Evolutionary conservation across 306 rosid species (phyloP).

Genomic region (Arachis stenosperma): DNA sequence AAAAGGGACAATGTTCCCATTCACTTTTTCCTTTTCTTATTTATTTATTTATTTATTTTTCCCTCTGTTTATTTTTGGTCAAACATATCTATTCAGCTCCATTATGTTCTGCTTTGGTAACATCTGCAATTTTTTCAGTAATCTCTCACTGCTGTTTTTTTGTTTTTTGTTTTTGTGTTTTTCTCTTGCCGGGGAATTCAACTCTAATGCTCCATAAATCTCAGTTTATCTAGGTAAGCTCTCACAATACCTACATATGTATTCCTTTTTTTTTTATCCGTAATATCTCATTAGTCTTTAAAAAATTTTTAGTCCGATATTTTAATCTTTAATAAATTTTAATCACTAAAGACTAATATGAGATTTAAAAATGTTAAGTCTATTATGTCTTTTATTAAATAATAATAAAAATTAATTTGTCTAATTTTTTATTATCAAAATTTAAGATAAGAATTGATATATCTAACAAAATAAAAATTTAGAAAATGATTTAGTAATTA

Average conservation of each 20-base stretch:
- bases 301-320: too few species aligned
- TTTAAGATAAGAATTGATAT: too few species aligned
- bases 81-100: conserved; percentile 26
- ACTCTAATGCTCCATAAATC: conserved; percentile 42
- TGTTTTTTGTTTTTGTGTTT: conserved; percentile 6
- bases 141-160: conserved; percentile 33
- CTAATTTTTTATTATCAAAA: too few species aligned
- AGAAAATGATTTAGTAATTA: too few species aligned
- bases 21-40: conserved; percentile 12
- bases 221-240: conserved; percentile 89
- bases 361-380: too few species aligned
- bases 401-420: too few species aligned
- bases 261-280: conserved; percentile 1
- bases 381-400: too few species aligned
- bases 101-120: conserved; percentile 17
- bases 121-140: conserved; percentile 25
- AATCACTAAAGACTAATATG: too few species aligned
- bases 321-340: too few species aligned
- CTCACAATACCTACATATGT: conserved; percentile 2
- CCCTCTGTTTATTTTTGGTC: conserved; percentile 29
- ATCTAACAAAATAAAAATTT: too few species aligned
- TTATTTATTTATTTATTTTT: background rate
- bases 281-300: too few species aligned
- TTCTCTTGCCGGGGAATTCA: conserved; percentile 41
- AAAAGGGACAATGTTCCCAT: conserved; percentile 9